Evolutionary conservation across 1,284 basidiomycete species (phyloP).

Genomic region (Ustilago shanxiensis): DNA sequence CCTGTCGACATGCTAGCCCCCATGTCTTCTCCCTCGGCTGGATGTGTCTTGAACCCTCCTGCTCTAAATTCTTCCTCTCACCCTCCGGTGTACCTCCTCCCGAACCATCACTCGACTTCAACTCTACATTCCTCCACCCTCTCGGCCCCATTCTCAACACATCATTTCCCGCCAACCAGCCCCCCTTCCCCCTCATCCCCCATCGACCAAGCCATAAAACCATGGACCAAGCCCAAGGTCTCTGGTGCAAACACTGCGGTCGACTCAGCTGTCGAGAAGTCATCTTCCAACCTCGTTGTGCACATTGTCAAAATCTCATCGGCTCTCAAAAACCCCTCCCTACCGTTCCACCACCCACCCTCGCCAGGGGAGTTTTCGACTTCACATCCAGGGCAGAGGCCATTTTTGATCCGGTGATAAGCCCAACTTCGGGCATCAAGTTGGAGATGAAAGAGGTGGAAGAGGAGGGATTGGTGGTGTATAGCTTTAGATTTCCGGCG

Average conservation of each 20-base stretch:
- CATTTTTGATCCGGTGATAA: slow-evolving; percentile 32
- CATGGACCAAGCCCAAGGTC: slow-evolving; percentile 36
- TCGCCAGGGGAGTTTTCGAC: slow-evolving; percentile 9
- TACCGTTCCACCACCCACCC: slow-evolving; percentile 9
- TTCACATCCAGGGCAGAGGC: slow-evolving; percentile 1
- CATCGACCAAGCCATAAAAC: slow-evolving; percentile 5
- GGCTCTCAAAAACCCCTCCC: slow-evolving; percentile 30
- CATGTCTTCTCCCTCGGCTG: slow-evolving; percentile 40
- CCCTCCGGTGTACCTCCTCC: not conserved
- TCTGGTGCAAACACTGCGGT: slow-evolving; percentile 43
- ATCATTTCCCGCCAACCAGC: slow-evolving; percentile 15
- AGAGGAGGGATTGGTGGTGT: slow-evolving; percentile 15
- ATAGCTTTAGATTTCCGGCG: slow-evolving; percentile 28
- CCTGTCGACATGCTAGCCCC: slow-evolving; percentile 18
- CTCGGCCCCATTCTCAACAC: slow-evolving; percentile 13
- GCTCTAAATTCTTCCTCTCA: slow-evolving; percentile 33
- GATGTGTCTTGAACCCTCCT: slow-evolving; percentile 45
- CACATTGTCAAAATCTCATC: slow-evolving; percentile 25
- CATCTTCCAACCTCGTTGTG: slow-evolving; percentile 30
- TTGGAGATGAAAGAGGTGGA: slow-evolving; percentile 3
- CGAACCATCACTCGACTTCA: slow-evolving; percentile 18
- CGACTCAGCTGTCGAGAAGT: slow-evolving; percentile 45
- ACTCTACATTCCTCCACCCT: slow-evolving; percentile 13
- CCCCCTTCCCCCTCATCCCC: slow-evolving; percentile 35
- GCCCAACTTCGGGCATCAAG: slow-evolving; percentile 14